Evolutionary conservation across 805 yeast species (phyloP).

Genomic region (Kodamaea kaohsiungensis): DNA sequence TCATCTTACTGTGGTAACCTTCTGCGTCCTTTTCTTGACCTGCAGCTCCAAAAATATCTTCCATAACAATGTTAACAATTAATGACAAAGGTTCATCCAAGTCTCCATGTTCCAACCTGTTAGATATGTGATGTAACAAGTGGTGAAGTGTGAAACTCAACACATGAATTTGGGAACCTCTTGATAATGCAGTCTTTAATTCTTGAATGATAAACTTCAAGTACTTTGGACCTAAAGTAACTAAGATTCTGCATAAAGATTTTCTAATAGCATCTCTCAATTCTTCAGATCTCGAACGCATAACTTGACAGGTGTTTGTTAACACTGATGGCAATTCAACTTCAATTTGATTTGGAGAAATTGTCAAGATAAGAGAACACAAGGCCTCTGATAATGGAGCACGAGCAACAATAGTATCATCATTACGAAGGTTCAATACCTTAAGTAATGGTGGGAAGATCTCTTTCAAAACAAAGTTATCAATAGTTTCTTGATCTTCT

Average conservation of each 20-base stretch:
- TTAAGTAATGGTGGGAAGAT: constrained; percentile 63
- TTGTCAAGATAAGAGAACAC: constrained; percentile 62
- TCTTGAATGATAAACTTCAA: constrained; percentile 76
- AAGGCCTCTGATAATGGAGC: constrained; percentile 82
- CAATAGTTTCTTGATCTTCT: constrained; percentile 24
- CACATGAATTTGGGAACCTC: constrained; percentile 94
- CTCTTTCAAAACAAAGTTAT: constrained; percentile 50
- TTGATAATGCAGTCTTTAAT: constrained; percentile 69
- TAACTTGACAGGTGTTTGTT: constrained; percentile 84
- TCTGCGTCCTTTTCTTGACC: constrained; percentile 95
- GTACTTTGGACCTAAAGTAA: constrained; percentile 70
- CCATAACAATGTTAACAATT: constrained; percentile 78
- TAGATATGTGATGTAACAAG: constrained; percentile 56
- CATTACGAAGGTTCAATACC: constrained; percentile 64
- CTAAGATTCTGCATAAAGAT: constrained; percentile 64
- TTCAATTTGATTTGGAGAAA: constrained; percentile 56
- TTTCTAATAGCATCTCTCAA: constrained; percentile 84
- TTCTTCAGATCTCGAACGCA: constrained; percentile 83
- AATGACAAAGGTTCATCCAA: constrained; percentile 64
- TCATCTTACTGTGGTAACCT: constrained; percentile 81
- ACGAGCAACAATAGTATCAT: constrained; percentile 73
- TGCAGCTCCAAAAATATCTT: constrained; percentile 87
- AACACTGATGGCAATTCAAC: constrained; percentile 76
- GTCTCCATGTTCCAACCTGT: constrained; percentile 61
- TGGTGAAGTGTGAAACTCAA: constrained; percentile 85